These are phyloP conservation scores for Suhomyces wounanorum DNA, from an alignment of 1,139 yeast genomes.

Conservation along the genomic window DNA sequence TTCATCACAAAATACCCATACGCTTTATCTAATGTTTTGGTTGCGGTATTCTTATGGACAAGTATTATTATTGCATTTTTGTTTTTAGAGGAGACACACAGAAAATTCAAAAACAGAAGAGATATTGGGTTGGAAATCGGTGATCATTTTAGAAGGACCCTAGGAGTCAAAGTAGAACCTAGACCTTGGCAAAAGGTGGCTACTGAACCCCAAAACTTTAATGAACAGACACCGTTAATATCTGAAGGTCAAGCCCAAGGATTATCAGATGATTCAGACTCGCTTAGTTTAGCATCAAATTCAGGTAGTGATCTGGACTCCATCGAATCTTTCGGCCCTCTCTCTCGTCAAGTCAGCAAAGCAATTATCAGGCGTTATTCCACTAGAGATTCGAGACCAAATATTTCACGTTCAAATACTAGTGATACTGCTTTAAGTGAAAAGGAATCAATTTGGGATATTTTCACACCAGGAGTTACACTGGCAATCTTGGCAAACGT, in stretches of 20 bases:
- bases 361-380: slow-evolving; percentile 23
- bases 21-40: slow-evolving; percentile 60
- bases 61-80: slow-evolving; percentile 48
- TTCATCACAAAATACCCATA: slow-evolving; percentile 53
- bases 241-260: not conserved
- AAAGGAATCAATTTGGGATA: slow-evolving; percentile 6
- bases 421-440: not conserved
- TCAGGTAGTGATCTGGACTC: slow-evolving; percentile 7
- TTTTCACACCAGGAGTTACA: slow-evolving; percentile 27
- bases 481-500: slow-evolving; percentile 24
- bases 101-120: slow-evolving; percentile 36
- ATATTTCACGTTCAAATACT: slow-evolving; percentile 8
- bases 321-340: slow-evolving; percentile 11
- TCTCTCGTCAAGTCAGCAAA: slow-evolving; percentile 8
- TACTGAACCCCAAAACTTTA: not conserved
- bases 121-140: slow-evolving; percentile 59
- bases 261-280: not conserved
- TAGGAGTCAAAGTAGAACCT: slow-evolving; percentile 34
- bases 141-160: slow-evolving; percentile 37
- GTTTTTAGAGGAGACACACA: slow-evolving; percentile 65
- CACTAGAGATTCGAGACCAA: slow-evolving; percentile 10
- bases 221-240: slow-evolving; percentile 9
- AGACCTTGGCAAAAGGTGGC: slow-evolving; percentile 35
- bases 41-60: slow-evolving; percentile 43
- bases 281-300: not conserved